These are phyloP conservation scores for Crithidia mellificae DNA, from an alignment of 208 protist genomes.

Conservation along the genomic window DNA sequence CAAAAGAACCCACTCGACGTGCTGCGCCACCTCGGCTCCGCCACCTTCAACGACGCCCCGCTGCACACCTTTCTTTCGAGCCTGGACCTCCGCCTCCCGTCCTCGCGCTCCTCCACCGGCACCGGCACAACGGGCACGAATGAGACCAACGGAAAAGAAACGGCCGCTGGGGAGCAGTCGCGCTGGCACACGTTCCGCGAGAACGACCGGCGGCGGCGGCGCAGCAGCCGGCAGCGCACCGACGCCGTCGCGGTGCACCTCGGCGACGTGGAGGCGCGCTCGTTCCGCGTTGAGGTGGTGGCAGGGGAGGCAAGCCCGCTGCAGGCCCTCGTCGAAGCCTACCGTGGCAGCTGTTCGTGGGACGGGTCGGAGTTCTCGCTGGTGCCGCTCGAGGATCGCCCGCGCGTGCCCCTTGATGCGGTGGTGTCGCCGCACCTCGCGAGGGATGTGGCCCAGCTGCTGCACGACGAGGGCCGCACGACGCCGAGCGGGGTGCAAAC, in stretches of 20 bases:
- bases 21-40: slow-evolving; percentile 33
- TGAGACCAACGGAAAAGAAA: not conserved
- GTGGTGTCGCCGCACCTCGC: slow-evolving; percentile 8
- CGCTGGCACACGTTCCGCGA: slow-evolving; percentile 10
- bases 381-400: slow-evolving; percentile 30
- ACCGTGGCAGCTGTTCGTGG: slow-evolving; percentile 27
- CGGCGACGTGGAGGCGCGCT: slow-evolving; percentile 36
- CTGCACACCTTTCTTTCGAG: slow-evolving; percentile 29
- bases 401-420: slow-evolving; percentile 1
- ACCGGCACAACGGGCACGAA: not conserved
- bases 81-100: slow-evolving; percentile 23
- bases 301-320: slow-evolving; percentile 31
- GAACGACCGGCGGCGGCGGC: slow-evolving; percentile 7
- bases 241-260: slow-evolving; percentile 39
- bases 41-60: slow-evolving; percentile 37
- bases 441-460: not conserved
- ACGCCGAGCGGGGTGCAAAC: not conserved
- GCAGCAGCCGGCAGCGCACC: slow-evolving; percentile 1
- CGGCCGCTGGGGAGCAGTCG: slow-evolving; percentile 1
- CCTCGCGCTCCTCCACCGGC: slow-evolving; percentile 4
- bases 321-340: slow-evolving; percentile 28
- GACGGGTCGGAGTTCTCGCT: slow-evolving; percentile 47
- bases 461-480: slow-evolving; percentile 14
- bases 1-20: slow-evolving; percentile 26
- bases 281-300: slow-evolving; percentile 32